These are phyloP conservation scores for Elaphomyces granulatus DNA, from an alignment of 495 filamentous ascomycete species.

Conservation along the genomic window DNA sequence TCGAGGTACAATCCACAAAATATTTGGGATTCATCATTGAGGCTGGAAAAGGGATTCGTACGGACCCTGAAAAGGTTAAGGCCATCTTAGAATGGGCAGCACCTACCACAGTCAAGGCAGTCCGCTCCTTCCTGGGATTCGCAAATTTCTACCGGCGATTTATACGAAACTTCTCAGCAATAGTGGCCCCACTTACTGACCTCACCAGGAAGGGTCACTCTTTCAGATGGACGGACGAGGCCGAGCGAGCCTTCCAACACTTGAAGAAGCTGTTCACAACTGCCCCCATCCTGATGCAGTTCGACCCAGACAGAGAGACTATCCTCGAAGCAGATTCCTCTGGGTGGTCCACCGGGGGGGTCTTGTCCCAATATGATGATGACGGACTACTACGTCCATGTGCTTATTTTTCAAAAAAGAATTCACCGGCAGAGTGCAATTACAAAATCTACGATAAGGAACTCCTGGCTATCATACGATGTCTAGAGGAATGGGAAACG, in stretches of 20 bases:
- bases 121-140: slow-evolving; percentile 18
- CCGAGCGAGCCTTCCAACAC: slow-evolving; percentile 54
- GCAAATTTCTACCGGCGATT: slow-evolving; percentile 23
- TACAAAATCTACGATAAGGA: slow-evolving; percentile 23
- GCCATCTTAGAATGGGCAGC: slow-evolving; percentile 14
- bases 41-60: slow-evolving; percentile 10
- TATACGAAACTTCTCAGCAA: slow-evolving; percentile 12
- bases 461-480: slow-evolving; percentile 21
- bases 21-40: slow-evolving; percentile 16
- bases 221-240: slow-evolving; percentile 34
- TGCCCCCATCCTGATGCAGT: slow-evolving; percentile 13
- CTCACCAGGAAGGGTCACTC: slow-evolving; percentile 7
- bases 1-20: slow-evolving; percentile 10
- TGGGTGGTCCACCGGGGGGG: slow-evolving; percentile 8
- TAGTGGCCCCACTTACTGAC: slow-evolving; percentile 8
- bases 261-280: slow-evolving; percentile 27
- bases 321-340: slow-evolving; percentile 15
- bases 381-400: slow-evolving; percentile 10
- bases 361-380: slow-evolving; percentile 13
- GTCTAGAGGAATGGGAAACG: slow-evolving; percentile 15
- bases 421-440: slow-evolving; percentile 11
- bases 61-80: slow-evolving; percentile 13
- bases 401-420: slow-evolving; percentile 18
- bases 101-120: slow-evolving; percentile 10
- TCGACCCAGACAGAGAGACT: slow-evolving; percentile 8